Evolutionary conservation across 2,329 filamentous ascomycete genomes (phyloP).

Genomic region (Nothopassalora personata): DNA sequence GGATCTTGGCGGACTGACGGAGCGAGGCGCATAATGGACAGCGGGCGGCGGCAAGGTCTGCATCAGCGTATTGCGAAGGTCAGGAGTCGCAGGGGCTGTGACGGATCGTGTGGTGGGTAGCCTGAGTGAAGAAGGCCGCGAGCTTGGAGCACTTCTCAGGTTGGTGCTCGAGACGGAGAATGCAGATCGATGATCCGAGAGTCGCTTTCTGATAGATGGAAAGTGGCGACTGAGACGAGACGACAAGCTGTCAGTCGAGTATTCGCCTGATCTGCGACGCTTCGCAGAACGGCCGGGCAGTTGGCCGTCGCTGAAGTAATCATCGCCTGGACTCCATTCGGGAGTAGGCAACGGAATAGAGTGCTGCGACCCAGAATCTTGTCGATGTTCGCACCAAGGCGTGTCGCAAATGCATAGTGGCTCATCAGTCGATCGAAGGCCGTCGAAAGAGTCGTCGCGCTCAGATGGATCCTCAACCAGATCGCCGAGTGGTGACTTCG

Average conservation of each 20-base stretch:
- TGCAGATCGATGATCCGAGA: conserved; percentile 45
- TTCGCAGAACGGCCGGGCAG: conserved; percentile 48
- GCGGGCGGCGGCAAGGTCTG: not conserved
- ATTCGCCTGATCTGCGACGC: conserved; percentile 56
- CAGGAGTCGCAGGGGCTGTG: conserved; percentile 33
- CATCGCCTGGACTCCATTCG: conserved; percentile 39
- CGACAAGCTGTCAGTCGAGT: conserved; percentile 57
- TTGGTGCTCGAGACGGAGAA: conserved; percentile 22
- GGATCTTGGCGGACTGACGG: conserved; percentile 14
- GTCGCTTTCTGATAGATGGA: conserved; percentile 50
- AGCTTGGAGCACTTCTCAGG: conserved; percentile 32
- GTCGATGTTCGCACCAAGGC: conserved; percentile 52
- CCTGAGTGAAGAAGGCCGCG: conserved; percentile 61
- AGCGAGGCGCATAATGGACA: not conserved
- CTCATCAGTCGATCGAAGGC: conserved; percentile 22
- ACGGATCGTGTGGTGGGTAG: conserved; percentile 67
- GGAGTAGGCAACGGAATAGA: conserved; percentile 8
- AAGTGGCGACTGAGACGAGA: conserved; percentile 54
- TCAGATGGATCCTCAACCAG: conserved; percentile 79
- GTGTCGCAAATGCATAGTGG: conserved; percentile 67
- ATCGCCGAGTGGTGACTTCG: conserved; percentile 68
- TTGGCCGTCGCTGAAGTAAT: conserved; percentile 58
- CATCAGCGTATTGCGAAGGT: conserved; percentile 29
- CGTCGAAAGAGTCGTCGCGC: conserved; percentile 53
- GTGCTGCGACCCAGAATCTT: conserved; percentile 8